Evolutionary conservation across 768 basidiomycete genomes (phyloP), one percentile per base, ranked within the genome.

Genomic region (Vararia minispora): DNA sequence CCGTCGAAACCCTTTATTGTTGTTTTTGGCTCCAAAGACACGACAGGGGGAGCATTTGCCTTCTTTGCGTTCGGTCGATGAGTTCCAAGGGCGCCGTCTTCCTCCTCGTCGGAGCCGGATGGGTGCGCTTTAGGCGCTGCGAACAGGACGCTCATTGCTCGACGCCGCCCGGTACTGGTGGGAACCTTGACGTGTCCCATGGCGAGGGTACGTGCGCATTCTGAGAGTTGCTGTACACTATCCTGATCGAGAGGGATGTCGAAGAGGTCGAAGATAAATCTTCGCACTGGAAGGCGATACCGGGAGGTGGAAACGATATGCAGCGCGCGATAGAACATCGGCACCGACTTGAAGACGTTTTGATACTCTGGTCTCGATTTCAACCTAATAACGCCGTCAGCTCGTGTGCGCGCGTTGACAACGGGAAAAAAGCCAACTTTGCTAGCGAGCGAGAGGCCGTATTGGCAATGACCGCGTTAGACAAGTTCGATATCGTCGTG

Each of bases 381-480:
- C 65, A 90, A 74, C 53, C 86, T 86, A 46, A 5, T 20, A 42
- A 18, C n/a, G 26, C 12, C 28, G 24, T 35, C 14, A 28, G 47
- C 5, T 18, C 30, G n/a, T 17, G 10, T 29, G 37, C 36, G 17
- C 38, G 30, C 39, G 28, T 14, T 10, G 32, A 14, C 12, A 33
- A 12, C 9, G 22, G 5, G 25, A 22, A 41, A 11, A 14, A 21
- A 14, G 57, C 71, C 46, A 52, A 91, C 90, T 74, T 76, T 21
- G 88, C 80, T 27, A 99, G 65, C 13, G 88, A 81, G 32, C 89
- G 75, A 17, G 95, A 98, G 1, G 95, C 91, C 17, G 87, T 76
- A 52, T 92, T 92, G 0, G 92, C 91, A 41, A 98, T 85, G 35
- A 98, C 91, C 14, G 91, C 88, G 54, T 99, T 99, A 21, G 84